Evolutionary conservation across 305 asterid genomes (phyloP).

Genomic region (Solanum chacoense): DNA sequence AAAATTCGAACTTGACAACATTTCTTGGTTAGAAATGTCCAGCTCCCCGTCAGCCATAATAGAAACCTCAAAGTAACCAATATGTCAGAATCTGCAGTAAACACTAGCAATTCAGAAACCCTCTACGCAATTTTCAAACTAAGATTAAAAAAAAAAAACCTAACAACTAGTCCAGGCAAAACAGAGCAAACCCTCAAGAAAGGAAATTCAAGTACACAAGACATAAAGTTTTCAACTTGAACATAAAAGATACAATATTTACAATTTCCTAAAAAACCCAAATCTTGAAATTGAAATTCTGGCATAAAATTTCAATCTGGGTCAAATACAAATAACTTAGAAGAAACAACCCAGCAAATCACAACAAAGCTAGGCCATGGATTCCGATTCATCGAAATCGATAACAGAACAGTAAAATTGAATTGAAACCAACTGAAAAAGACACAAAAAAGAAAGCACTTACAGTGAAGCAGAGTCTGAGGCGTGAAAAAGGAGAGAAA

Average conservation of each 20-base stretch:
- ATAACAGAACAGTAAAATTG: not conserved
- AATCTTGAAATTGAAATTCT: not conserved
- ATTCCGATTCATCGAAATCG: not conserved
- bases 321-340: not conserved
- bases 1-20: not conserved
- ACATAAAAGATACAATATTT: not conserved
- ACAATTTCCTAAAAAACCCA: not conserved
- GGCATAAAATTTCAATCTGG: not conserved
- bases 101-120: not conserved
- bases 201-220: not conserved
- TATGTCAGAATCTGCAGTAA: not conserved
- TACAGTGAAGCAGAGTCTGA: not conserved
- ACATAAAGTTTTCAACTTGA: not conserved
- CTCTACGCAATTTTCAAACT: not conserved
- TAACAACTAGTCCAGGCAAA: not conserved
- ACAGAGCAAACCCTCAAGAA: not conserved
- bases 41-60: not conserved
- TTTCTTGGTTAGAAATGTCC: not conserved
- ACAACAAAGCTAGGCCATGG: not conserved
- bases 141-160: not conserved
- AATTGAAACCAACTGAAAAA: not conserved
- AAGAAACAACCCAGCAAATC: not conserved
- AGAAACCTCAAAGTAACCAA: not conserved
- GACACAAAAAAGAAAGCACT: not conserved
- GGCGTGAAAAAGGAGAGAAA: not conserved